These are phyloP conservation scores for Pythium dissimile DNA, from an alignment of 352 stramenopile species.

Conservation along the genomic window DNA sequence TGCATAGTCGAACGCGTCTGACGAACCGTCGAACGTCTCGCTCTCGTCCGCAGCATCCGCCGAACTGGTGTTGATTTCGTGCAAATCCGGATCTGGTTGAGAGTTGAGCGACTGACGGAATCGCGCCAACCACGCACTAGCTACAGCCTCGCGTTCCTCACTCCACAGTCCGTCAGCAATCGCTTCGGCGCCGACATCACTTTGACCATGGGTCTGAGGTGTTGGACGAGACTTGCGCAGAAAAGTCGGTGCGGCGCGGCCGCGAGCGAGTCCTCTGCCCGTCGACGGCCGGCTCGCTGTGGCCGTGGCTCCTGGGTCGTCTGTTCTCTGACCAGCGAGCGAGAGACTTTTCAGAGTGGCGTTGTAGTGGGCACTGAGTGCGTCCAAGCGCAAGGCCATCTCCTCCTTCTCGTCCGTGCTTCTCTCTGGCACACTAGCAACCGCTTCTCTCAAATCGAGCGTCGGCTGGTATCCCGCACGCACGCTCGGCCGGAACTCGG, in stretches of 20 bases:
- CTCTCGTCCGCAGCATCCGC: no score
- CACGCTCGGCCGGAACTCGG: constrained; percentile 11
- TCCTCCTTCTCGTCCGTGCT: constrained; percentile 2
- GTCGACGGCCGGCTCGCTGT: neutral
- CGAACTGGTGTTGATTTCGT: neutral
- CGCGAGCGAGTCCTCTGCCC: neutral
- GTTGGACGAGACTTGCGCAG: neutral
- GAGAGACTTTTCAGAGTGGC: neutral
- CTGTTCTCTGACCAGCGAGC: neutral
- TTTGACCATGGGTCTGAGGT: neutral
- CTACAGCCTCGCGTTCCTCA: neutral
- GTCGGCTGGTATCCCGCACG: no score
- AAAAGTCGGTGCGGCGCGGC: constrained; percentile 3
- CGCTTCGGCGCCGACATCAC: neutral
- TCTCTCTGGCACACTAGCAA: neutral
- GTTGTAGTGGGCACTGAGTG: constrained; percentile 15
- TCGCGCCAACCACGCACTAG: neutral
- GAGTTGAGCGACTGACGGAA: neutral
- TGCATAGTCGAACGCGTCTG: neutral
- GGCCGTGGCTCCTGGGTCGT: neutral
- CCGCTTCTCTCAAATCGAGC: no score
- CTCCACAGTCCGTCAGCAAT: neutral
- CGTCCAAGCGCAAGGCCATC: constrained; percentile 7
- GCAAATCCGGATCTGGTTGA: neutral
- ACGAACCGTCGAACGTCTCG: no score